These are phyloP conservation scores for Aspergillus ruber DNA, from an alignment of 2,329 filamentous ascomycete genomes.

Conservation along the genomic window DNA sequence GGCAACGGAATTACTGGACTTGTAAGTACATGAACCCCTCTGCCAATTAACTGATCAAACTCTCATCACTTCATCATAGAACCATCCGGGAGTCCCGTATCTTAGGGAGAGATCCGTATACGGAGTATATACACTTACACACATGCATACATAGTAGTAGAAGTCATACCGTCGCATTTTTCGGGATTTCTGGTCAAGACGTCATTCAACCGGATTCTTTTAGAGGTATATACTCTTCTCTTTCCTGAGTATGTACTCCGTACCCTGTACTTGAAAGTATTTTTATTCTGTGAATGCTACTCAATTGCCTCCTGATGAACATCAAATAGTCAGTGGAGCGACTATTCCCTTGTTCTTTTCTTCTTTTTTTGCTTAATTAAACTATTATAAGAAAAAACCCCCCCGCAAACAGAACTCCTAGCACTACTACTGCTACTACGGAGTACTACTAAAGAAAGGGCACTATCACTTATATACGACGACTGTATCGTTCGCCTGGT, in stretches of 20 bases:
- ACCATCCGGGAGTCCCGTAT: background rate
- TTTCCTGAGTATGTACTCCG: background rate
- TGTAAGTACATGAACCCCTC: background rate
- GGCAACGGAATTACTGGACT: slow-evolving; percentile 6
- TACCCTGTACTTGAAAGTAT: no score
- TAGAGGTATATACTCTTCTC: background rate
- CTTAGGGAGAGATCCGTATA: background rate
- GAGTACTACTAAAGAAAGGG: background rate
- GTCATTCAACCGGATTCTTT: background rate
- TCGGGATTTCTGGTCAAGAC: background rate
- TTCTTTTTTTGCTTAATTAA: background rate
- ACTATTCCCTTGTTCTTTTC: background rate
- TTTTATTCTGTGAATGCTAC: background rate
- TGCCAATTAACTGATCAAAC: background rate
- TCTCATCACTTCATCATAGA: background rate
- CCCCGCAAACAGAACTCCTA: background rate
- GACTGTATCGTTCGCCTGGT: slow-evolving; percentile 22
- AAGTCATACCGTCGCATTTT: slow-evolving; percentile 18
- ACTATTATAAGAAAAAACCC: background rate
- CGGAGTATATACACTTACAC: background rate
- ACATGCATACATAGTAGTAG: background rate
- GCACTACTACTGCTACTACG: background rate
- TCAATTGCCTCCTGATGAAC: background rate
- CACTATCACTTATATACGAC: background rate
- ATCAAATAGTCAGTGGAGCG: background rate